phyloP scores from a whole-genome alignment of 441 rosid species.

The Pelargonium australe region DNA sequence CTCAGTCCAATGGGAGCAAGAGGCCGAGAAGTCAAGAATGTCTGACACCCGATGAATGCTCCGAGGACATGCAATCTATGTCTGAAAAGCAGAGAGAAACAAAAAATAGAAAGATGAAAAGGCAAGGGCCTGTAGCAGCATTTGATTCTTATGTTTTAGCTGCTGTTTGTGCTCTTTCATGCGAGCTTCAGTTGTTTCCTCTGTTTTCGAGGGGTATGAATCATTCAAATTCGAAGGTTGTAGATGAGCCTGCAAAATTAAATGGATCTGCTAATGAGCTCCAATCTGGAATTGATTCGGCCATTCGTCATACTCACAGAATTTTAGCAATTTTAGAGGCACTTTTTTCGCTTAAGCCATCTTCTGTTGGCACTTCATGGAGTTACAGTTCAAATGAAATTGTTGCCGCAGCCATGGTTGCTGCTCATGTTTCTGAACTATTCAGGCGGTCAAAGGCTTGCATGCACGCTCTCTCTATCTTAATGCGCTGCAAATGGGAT shows the following conservation, averaged over 20 bases:
- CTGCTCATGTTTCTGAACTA: conserved; percentile 94
- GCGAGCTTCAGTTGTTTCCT: conserved; percentile 93
- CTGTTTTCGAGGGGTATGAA: conserved; percentile 55
- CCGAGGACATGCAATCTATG: conserved; percentile 31
- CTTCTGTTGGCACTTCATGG: conserved; percentile 94
- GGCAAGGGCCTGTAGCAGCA: conserved; percentile 94
- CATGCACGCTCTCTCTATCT: conserved; percentile 74
- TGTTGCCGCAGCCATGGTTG: conserved; percentile 99
- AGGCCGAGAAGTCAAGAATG: conserved; percentile 58
- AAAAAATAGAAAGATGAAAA: conserved; percentile 51
- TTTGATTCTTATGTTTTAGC: conserved; percentile 97
- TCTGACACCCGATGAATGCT: conserved; percentile 33
- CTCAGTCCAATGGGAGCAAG: conserved; percentile 75
- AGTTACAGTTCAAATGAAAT: conserved; percentile 93
- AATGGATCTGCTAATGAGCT: conserved; percentile 60
- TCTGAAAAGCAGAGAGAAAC: conserved; percentile 36
- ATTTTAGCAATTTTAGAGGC: conserved; percentile 90
- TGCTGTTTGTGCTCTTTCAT: conserved; percentile 96
- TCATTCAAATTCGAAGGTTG: conserved; percentile 36
- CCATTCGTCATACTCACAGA: conserved; percentile 85
- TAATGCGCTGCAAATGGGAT: conserved; percentile 95
- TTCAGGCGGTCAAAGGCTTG: conserved; percentile 92
- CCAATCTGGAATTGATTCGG: conserved; percentile 58
- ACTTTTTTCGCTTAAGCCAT: conserved; percentile 91
- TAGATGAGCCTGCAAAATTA: conserved; percentile 44